These are phyloP conservation scores for Sarocladium brachiariae DNA, from an alignment of 2,329 filamentous ascomycete species.

Conservation along the genomic window DNA sequence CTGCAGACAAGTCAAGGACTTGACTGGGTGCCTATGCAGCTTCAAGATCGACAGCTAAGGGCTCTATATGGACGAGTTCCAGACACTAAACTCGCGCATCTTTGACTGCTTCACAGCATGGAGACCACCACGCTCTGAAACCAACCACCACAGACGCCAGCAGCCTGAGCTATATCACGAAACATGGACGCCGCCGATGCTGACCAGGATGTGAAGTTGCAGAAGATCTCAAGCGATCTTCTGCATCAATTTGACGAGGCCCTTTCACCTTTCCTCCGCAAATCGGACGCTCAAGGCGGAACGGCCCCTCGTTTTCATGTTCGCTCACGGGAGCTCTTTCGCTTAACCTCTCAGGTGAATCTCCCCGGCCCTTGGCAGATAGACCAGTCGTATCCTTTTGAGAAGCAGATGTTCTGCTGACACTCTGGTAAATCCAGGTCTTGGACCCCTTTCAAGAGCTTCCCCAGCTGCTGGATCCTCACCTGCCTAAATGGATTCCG, in stretches of 20 bases:
- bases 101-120: too few relatives aligned
- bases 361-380: slow-evolving; percentile 1
- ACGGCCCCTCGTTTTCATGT: slow-evolving; percentile 36
- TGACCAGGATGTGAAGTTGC: slow-evolving; percentile 55
- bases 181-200: slow-evolving; percentile 55
- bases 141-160: too few relatives aligned
- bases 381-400: too few relatives aligned
- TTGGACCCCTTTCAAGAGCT: slow-evolving; percentile 93
- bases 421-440: too few relatives aligned
- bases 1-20: too few relatives aligned
- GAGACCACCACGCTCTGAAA: not conserved
- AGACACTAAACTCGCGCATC: too few relatives aligned
- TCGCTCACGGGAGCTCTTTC: slow-evolving; percentile 40
- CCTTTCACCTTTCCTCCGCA: slow-evolving; percentile 45
- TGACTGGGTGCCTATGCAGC: too few relatives aligned
- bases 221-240: slow-evolving; percentile 52
- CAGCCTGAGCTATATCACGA: not conserved
- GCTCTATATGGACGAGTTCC: too few relatives aligned
- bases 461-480: slow-evolving; percentile 83
- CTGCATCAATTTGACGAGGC: slow-evolving; percentile 51
- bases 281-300: slow-evolving; percentile 37
- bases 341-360: slow-evolving; percentile 40
- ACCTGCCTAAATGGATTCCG: slow-evolving; percentile 70
- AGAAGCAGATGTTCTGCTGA: too few relatives aligned
- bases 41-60: too few relatives aligned